phyloP scores from a whole-genome alignment of 345 rosid species.

The Hevea brasiliensis region DNA sequence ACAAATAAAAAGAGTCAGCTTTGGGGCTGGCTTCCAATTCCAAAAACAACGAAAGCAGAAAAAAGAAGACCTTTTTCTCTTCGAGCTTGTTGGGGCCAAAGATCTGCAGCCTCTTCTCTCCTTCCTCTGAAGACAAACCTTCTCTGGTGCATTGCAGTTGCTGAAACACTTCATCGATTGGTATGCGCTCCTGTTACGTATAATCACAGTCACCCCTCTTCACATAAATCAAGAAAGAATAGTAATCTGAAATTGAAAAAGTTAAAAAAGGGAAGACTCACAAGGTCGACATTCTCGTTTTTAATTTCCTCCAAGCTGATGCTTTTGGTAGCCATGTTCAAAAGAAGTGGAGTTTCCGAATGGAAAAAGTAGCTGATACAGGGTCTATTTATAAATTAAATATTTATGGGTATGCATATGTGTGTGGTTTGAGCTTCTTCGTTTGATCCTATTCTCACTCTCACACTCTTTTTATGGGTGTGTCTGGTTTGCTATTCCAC shows the following conservation, averaged over 20 bases:
- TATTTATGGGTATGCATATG: too few relatives aligned
- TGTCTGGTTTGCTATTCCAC: background rate
- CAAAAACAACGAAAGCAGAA: background rate
- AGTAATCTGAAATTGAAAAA: background rate
- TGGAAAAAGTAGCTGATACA: background rate
- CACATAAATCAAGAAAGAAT: background rate
- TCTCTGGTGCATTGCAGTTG: conserved; percentile 74
- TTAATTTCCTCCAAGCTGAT: conserved; percentile 25
- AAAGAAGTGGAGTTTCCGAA: background rate
- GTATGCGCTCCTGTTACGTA: conserved; percentile 63
- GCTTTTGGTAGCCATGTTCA: background rate
- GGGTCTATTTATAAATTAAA: too few relatives aligned
- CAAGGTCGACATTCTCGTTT: conserved; percentile 33
- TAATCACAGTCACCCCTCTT: background rate
- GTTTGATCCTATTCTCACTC: conserved; percentile 14
- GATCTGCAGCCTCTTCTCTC: conserved; percentile 61
- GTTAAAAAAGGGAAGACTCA: conserved; percentile 6
- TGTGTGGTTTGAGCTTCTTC: background rate
- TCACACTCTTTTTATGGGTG: background rate
- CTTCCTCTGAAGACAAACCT: conserved; percentile 74
- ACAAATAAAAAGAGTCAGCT: background rate
- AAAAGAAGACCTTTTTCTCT: conserved; percentile 53
- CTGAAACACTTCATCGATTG: conserved; percentile 83
- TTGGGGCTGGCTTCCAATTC: too few relatives aligned
- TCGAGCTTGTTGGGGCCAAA: conserved; percentile 96